phyloP scores from a whole-genome alignment of 495 filamentous ascomycete species.

The Collariella sp. region DNA sequence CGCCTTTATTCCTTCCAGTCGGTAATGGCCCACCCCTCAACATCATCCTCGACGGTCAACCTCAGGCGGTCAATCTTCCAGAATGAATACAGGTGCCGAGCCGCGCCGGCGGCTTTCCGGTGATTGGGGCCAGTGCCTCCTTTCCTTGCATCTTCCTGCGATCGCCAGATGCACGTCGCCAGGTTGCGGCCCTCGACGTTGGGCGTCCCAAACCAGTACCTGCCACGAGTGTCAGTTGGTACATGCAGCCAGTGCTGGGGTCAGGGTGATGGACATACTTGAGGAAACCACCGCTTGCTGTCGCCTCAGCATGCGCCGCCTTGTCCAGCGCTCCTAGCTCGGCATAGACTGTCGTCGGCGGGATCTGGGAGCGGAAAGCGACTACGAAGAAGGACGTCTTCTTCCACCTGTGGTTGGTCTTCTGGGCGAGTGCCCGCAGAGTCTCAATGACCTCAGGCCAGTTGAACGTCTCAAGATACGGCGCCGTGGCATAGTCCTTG shows the following conservation, averaged over 20 bases:
- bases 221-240: slow-evolving; percentile 21
- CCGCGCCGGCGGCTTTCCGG: slow-evolving; percentile 43
- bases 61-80: slow-evolving; percentile 58
- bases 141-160: slow-evolving; percentile 56
- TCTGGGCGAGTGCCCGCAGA: slow-evolving; percentile 39
- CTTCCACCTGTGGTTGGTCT: slow-evolving; percentile 50
- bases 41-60: slow-evolving; percentile 50
- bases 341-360: slow-evolving; percentile 49
- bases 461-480: slow-evolving; percentile 70
- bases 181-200: slow-evolving; percentile 57
- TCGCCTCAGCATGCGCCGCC: slow-evolving; percentile 69
- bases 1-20: slow-evolving; percentile 41
- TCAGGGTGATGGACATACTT: slow-evolving; percentile 44
- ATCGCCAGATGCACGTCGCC: slow-evolving; percentile 72
- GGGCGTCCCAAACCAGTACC: slow-evolving; percentile 72
- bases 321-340: slow-evolving; percentile 61
- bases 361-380: slow-evolving; percentile 65
- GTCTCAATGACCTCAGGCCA: slow-evolving; percentile 55
- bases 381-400: slow-evolving; percentile 69
- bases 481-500: slow-evolving; percentile 65
- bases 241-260: slow-evolving; percentile 8
- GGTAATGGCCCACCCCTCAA: slow-evolving; percentile 48
- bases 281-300: slow-evolving; percentile 67
- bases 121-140: slow-evolving; percentile 56
- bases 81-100: slow-evolving; percentile 44